Conservation (phyloP, 2,329 filamentous ascomycete species). For the Talaromyces sp. region DNA sequence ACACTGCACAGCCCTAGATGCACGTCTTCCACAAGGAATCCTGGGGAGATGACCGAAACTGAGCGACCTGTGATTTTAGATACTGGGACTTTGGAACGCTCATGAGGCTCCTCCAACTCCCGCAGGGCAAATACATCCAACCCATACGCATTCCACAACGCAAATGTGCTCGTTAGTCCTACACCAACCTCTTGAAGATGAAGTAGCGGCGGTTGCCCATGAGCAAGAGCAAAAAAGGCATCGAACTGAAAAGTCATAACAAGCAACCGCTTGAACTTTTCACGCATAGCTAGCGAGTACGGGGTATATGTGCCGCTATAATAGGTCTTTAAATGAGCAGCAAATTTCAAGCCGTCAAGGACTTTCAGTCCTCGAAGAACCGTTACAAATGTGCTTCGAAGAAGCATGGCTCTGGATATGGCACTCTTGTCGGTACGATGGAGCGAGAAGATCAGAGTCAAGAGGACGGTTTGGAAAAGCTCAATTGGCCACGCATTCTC, state of each 20-base stretch:
- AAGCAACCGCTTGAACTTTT: constrained; percentile 6
- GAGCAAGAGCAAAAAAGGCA: background rate
- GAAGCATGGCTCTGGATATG: constrained; percentile 12
- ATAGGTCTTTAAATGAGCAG: background rate
- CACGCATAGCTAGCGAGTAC: constrained; percentile 8
- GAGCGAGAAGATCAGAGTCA: constrained; percentile 10
- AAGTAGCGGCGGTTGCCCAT: constrained; percentile 9
- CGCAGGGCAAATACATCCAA: constrained; percentile 7
- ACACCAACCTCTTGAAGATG: constrained; percentile 13
- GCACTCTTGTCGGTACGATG: constrained; percentile 13
- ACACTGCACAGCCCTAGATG: constrained; percentile 6
- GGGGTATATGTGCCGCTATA: constrained; percentile 8
- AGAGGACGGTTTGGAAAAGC: constrained; percentile 1
- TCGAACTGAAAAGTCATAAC: constrained; percentile 10
- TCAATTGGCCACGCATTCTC: constrained; percentile 11
- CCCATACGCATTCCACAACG: constrained; percentile 15
- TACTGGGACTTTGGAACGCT: background rate
- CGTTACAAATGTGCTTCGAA: constrained; percentile 14
- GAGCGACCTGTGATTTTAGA: background rate
- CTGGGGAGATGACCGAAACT: background rate
- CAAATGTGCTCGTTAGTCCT: constrained; percentile 8
- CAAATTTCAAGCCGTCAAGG: background rate
- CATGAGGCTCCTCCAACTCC: constrained; percentile 4
- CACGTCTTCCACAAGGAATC: constrained; percentile 13
- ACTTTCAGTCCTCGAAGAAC: constrained; percentile 8